phyloP scores from a whole-genome alignment of 768 basidiomycete species.

The Amanita rimosa region DNA sequence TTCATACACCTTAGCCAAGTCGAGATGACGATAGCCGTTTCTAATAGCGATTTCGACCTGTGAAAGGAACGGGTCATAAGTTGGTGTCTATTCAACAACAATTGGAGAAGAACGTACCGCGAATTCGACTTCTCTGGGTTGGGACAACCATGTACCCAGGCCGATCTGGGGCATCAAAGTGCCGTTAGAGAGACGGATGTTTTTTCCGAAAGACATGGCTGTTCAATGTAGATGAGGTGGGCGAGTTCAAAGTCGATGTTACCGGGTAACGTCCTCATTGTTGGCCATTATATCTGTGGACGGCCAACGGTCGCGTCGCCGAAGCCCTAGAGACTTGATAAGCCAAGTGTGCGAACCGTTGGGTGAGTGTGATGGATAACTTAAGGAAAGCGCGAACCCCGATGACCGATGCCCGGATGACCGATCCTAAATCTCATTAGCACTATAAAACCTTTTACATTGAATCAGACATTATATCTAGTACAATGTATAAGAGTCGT shows the following conservation, averaged over 20 bases:
- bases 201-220: constrained; percentile 31
- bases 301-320: no score
- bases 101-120: constrained; percentile 32
- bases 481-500: no score
- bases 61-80: not conserved
- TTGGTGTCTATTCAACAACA: not conserved
- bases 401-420: no score
- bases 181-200: constrained; percentile 31
- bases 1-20: constrained; percentile 68
- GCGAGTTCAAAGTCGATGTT: not conserved
- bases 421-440: no score
- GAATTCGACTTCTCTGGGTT: constrained; percentile 64
- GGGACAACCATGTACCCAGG: constrained; percentile 73
- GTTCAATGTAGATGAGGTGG: not conserved
- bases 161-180: constrained; percentile 64
- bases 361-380: no score
- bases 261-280: not conserved
- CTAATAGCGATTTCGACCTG: constrained; percentile 69
- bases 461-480: no score
- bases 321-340: no score
- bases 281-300: constrained; percentile 7
- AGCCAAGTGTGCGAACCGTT: no score
- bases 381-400: no score
- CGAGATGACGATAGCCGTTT: constrained; percentile 76
- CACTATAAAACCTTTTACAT: no score